Base-by-base conservation (phyloP, 345 rosid species). In the Sonneratia caseolaris region DNA sequence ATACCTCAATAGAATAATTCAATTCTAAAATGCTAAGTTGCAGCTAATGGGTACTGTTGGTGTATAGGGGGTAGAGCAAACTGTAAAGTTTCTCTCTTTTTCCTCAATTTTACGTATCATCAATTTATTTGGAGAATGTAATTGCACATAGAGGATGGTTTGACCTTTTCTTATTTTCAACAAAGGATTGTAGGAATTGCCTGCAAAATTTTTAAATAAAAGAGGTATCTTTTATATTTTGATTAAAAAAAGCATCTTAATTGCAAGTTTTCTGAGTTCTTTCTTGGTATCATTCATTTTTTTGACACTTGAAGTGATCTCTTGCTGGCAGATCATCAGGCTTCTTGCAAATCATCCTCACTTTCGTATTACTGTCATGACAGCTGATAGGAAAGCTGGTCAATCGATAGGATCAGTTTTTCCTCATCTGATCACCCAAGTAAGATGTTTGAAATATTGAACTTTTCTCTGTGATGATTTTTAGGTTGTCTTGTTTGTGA, bases 301-400 rank as follows among this genome's bases (percentile, higher is more conserved):
- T 59, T 1, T 38, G 65, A 45, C 3, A 7, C 9, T n/a, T 38
- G 53, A 22, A 2, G n/a, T 37, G 22, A 24, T 66, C 45, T 13
- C 42, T 70, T 75, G n/a, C 69, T 82, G 62, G 73, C 89, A 92
- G 99, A 89, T 92, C 43, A 88, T 92, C 56, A 79, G 99, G 73
- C 91, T 92, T 40, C 87, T 96, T 19, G 85, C 86, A 59, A 90
- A 84, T 74, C 96, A 96, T 86, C 91, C 94, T 5, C 82, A 84
- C 73, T 91, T 90, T 27, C 81, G 85, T 45, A 83, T 96, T 74
- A 84, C 87, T 47, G 72, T 91, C 66, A 90, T 92, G 97, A 96
- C 98, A 71, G 98, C 99, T 43, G 99, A 96, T 78, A 91, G 97
- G 80, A 96, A 96, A 83, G 98, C 98, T 64, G 98, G 99, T n/a